phyloP scores from a whole-genome alignment of 208 protist species.

The Trypanosomatidae sp. region DNA sequence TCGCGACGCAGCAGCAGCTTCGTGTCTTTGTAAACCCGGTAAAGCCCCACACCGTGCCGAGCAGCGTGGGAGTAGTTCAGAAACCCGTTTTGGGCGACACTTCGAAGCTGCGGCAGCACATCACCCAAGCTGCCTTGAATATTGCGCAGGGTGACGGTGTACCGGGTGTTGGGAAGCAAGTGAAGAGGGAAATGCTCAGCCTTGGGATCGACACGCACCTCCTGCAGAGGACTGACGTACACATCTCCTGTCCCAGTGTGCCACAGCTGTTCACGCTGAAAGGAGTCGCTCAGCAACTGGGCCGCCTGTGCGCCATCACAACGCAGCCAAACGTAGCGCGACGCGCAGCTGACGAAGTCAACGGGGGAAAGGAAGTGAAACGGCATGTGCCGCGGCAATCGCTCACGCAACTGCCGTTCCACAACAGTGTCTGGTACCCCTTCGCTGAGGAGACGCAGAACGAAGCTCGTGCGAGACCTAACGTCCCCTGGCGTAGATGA shows the following conservation, averaged over 20 bases:
- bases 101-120: constrained; percentile 63
- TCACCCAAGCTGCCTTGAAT: constrained; percentile 57
- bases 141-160: constrained; percentile 73
- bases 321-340: constrained; percentile 57
- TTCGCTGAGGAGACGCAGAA: constrained; percentile 63
- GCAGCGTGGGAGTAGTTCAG: constrained; percentile 82
- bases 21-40: constrained; percentile 56
- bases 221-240: constrained; percentile 30
- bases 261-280: constrained; percentile 21
- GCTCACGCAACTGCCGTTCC: constrained; percentile 29
- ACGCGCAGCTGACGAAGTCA: constrained; percentile 61
- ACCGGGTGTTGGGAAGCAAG: constrained; percentile 56
- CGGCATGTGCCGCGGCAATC: constrained; percentile 13
- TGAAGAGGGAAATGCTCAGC: constrained; percentile 38
- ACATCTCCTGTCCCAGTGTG: constrained; percentile 34
- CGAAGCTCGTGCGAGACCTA: constrained; percentile 19
- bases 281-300: constrained; percentile 11
- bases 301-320: constrained; percentile 3
- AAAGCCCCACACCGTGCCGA: constrained; percentile 61
- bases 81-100: constrained; percentile 44
- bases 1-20: constrained; percentile 69
- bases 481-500: not conserved
- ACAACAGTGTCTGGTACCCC: constrained; percentile 60
- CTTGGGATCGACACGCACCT: constrained; percentile 17
- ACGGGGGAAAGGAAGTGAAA: constrained; percentile 73